A percentile compares a stretch with the other conserved stretches of the same genome.
Conservation (phyloP, 179 eudicot genomes). For the Beta lomatogona region DNA sequence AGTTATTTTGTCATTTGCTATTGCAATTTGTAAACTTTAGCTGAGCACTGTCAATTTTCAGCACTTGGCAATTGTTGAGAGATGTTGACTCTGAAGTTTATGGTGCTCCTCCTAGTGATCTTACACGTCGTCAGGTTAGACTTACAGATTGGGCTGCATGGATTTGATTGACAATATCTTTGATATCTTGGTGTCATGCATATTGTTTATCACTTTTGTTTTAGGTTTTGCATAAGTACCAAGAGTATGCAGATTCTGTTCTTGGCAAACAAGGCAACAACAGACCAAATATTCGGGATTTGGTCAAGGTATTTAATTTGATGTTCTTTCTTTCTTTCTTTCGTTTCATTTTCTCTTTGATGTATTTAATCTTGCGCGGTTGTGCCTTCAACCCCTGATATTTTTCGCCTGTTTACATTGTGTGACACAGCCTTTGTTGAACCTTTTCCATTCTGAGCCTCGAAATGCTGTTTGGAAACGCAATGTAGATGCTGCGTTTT, state of each 20-base stretch:
- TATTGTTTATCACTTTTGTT: slow-evolving; percentile 16
- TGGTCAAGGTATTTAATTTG: slow-evolving; percentile 56
- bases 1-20: background rate
- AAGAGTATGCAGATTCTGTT: slow-evolving; percentile 74
- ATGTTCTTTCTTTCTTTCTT: background rate
- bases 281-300: slow-evolving; percentile 68
- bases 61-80: slow-evolving; percentile 78
- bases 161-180: background rate
- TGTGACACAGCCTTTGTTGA: slow-evolving; percentile 66
- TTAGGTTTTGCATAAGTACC: slow-evolving; percentile 80
- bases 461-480: slow-evolving; percentile 90
- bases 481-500: slow-evolving; percentile 81
- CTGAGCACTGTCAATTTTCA: slow-evolving; percentile 36
- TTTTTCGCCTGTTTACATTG: background rate
- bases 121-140: slow-evolving; percentile 87
- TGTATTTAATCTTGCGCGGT: background rate
- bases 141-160: background rate
- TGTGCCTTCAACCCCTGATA: background rate
- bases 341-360: background rate
- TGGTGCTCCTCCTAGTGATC: slow-evolving; percentile 62
- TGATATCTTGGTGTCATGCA: slow-evolving; percentile 4
- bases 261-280: slow-evolving; percentile 62
- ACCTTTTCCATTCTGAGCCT: slow-evolving; percentile 78
- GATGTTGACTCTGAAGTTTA: slow-evolving; percentile 73
- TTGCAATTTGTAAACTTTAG: background rate